Evolutionary conservation across 176 grass and related monocot genomes (phyloP), one percentile per base, ranked within the genome.

Genomic region (Oryza longistaminata): DNA sequence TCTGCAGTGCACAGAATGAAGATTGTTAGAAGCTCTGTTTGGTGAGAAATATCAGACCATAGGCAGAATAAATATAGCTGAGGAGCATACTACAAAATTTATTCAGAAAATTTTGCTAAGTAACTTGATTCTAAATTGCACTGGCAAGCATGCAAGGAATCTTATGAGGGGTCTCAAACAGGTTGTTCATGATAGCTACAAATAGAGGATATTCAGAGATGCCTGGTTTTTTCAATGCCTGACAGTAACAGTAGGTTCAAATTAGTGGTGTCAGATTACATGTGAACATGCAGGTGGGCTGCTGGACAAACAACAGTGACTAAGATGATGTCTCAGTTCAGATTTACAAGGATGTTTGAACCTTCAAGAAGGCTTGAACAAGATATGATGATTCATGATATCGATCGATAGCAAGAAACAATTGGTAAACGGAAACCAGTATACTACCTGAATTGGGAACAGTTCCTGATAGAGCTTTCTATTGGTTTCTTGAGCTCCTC

Each of bases 1-100:
- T 46, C 85, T 87, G 85, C 70, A 75, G 33, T 65, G 65, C 83
- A 70, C 25, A 80, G 0, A 80, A 53, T 21, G 19, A 25, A 9
- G 16, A 64, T 34, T 66, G 9, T 81, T 55, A 70, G 80, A 86
- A 78, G 42, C 49, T 52, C 27, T 19, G 37, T 52, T 62, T 35
- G 74, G 13, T 42, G 19, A 50, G 16, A 80, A 83, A 74, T 75
- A 73, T 42, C 6, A 9, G 24, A 86, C 25, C 5, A 31, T 37
- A 82, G 14, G 81, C 3, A 52, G 15, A 70, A 80, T 9, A 55
- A 5, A 27, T 11, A 66, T 49, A 76, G 11, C 19, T 46, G 73
- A 58, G 29, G 22, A 39, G 3, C 39, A 67, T 64, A 8, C 48
- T 27, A 11, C 1, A 8, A 6, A 3, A 17, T 69, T 81, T 68